Conservation (phyloP, 2,329 filamentous ascomycete species). For the Beauveria sp. region DNA sequence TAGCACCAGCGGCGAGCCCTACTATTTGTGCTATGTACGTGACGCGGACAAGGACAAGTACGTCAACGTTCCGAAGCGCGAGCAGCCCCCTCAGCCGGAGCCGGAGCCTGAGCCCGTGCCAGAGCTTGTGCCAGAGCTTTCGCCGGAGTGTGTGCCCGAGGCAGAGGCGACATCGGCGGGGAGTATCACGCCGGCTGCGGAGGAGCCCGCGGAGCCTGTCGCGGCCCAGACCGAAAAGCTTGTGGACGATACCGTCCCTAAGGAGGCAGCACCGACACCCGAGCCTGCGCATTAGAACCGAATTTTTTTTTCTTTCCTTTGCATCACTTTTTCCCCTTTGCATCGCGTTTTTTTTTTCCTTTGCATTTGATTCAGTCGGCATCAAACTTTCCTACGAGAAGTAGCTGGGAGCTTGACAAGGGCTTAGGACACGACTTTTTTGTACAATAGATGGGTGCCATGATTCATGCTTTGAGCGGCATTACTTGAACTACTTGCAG, state of each 20-base stretch:
- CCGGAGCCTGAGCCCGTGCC: constrained; percentile 4
- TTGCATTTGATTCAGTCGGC: no score
- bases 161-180: not conserved
- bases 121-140: not conserved
- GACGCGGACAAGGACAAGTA: constrained; percentile 53
- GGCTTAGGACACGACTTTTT: not conserved
- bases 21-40: constrained; percentile 76
- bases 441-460: not conserved
- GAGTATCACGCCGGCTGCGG: not conserved
- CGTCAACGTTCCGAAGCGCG: constrained; percentile 38
- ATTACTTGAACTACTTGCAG: not conserved
- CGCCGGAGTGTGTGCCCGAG: not conserved
- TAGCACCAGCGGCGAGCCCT: constrained; percentile 65
- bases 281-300: not conserved
- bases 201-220: constrained; percentile 12
- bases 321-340: no score
- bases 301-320: not conserved
- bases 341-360: not conserved
- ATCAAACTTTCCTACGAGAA: no score
- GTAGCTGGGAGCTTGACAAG: no score
- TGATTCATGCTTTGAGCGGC: not conserved
- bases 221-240: constrained; percentile 10
- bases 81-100: not conserved
- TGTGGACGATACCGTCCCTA: not conserved
- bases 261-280: not conserved